Evolutionary conservation across 495 filamentous ascomycete genomes (phyloP).

Genomic region (Neurospora sp.): DNA sequence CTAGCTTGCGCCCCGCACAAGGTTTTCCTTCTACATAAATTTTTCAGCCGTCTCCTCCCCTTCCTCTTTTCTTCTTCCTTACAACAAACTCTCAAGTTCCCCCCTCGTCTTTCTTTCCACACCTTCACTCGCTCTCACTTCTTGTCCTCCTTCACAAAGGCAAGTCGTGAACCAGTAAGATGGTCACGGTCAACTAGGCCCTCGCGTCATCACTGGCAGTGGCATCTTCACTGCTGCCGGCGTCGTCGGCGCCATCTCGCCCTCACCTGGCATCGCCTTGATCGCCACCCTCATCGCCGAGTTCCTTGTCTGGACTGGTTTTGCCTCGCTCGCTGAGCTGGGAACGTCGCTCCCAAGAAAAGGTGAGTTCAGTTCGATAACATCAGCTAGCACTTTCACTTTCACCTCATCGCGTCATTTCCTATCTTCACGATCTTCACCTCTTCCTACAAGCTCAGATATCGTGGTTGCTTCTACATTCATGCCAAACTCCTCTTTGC

Average conservation of each 20-base stretch:
- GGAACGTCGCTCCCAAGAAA: constrained; percentile 43
- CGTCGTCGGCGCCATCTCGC: constrained; percentile 45
- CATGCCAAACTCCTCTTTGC: background rate
- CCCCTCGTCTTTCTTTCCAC: background rate
- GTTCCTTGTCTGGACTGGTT: constrained; percentile 46
- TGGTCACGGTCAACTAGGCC: background rate
- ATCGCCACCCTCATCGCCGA: constrained; percentile 44
- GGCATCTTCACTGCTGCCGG: constrained; percentile 45
- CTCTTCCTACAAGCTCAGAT: background rate
- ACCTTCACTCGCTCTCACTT: background rate
- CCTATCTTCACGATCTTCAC: background rate
- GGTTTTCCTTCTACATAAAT: background rate
- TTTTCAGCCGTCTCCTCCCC: background rate
- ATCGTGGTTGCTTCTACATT: background rate
- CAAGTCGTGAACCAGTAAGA: background rate
- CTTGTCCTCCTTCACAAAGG: background rate
- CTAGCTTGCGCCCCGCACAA: background rate
- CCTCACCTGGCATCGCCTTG: constrained; percentile 41
- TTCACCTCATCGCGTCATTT: background rate
- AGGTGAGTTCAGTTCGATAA: constrained; percentile 14
- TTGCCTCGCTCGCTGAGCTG: constrained; percentile 43
- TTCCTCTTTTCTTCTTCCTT: background rate
- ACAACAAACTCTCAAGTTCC: background rate
- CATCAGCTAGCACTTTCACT: background rate
- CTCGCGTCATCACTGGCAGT: no score